Evolutionary conservation across 371 early-diverging fungal species (phyloP), one percentile per base, ranked within the genome.

Genomic region (Mucor sp.): DNA sequence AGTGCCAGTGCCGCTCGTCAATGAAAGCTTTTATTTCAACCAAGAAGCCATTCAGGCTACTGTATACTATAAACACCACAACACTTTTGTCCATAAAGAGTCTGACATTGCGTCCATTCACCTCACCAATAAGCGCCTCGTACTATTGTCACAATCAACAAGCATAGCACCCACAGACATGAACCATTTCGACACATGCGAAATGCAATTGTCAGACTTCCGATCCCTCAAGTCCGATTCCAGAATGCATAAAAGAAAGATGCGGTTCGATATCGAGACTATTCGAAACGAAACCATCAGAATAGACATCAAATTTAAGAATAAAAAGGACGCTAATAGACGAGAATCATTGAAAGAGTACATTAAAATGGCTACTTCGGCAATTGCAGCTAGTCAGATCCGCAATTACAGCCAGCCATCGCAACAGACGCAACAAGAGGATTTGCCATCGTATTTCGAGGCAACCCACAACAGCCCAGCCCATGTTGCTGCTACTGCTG

Each of bases 341-440:
- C 58, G 65, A 58, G 65, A 65, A 17, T 58, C 65, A 6, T 33
- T 65, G 21, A 65, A 35, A 32, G 65, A 65, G 23, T 65, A 65
- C 47, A 32, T 65, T 14, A 65, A 65, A 35, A 65, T 65, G 65
- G 65, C 65, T 58, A 58, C 58, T 21, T 65, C 65, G 21, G 58
- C 65, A 11, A 47, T 65, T 14, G 4, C 47, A 9, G 19, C 65
- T 44, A 21, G 32, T 4, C 50, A 35, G 8, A 3, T 23, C 14
- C 53, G 17, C 14, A 21, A 14, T 48, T 15, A 57, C 15, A 55
- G 15, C 15, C 28, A 56, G 14, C 11, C 15, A 56, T 23, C 6
- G 7, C 44, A 61, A 32, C 32, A 41, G 41, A 41, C 47, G 1
- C 28, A 19, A 11, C 65, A 65, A 15, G 65, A 65, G n/a, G 47